Evolutionary conservation across 1,284 basidiomycete species (phyloP).

Genomic region (Sanghuangporus weigelae): DNA sequence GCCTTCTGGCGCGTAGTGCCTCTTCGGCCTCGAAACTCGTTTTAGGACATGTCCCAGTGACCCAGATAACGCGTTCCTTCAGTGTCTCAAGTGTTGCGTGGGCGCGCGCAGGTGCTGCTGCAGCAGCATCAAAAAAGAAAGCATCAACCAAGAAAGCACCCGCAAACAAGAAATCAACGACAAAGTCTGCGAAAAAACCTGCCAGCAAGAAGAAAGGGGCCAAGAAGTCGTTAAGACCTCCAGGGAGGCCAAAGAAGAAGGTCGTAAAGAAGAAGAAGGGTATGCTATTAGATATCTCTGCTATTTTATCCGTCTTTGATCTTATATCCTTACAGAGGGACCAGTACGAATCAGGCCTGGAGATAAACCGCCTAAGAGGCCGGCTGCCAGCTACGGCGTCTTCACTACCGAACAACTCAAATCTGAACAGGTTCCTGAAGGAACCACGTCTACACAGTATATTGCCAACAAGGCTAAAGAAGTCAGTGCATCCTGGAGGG

Average conservation of each 20-base stretch:
- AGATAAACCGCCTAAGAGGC: not conserved
- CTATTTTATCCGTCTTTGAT: not conserved
- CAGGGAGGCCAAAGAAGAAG: not conserved
- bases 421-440: not conserved
- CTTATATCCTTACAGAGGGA: not conserved
- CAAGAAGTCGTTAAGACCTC: not conserved
- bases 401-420: slow-evolving; percentile 8
- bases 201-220: not conserved
- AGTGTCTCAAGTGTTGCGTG: not conserved
- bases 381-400: slow-evolving; percentile 5
- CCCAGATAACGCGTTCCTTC: slow-evolving; percentile 4
- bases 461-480: not conserved
- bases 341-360: slow-evolving; percentile 6
- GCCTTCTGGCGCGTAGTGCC: slow-evolving; percentile 1
- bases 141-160: slow-evolving; percentile 8
- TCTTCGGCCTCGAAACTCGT: not conserved
- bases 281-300: not conserved
- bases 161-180: slow-evolving; percentile 10
- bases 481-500: slow-evolving; percentile 13
- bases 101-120: not conserved
- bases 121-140: not conserved
- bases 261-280: slow-evolving; percentile 9
- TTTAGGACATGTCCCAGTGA: not conserved
- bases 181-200: slow-evolving; percentile 2
- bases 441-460: not conserved